These are phyloP conservation scores for Elongisporangium undulatum DNA, from an alignment of 352 stramenopile genomes.

Conservation along the genomic window DNA sequence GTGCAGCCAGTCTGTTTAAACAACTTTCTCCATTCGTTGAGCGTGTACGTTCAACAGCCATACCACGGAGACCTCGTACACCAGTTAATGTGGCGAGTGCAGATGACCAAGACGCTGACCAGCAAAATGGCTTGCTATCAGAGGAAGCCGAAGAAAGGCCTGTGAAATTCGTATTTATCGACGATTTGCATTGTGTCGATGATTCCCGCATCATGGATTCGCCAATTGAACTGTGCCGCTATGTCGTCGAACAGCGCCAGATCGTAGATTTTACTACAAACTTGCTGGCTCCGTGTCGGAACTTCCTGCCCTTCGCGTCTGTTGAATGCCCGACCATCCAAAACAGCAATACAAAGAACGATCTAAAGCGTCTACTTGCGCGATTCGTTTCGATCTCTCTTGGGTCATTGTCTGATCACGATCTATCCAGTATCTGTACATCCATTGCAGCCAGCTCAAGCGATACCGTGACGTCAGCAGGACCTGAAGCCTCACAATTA, in stretches of 20 bases:
- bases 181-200: conserved; percentile 54
- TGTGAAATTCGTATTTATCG: conserved; percentile 39
- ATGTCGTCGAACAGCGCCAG: conserved; percentile 33
- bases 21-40: background rate
- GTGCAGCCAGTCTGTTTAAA: background rate
- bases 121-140: background rate
- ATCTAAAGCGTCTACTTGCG: conserved; percentile 20
- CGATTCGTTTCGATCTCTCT: conserved; percentile 35
- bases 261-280: conserved; percentile 33
- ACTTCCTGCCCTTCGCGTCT: conserved; percentile 25
- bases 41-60: background rate
- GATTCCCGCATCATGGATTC: conserved; percentile 15
- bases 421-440: conserved; percentile 48
- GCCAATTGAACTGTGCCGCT: conserved; percentile 40
- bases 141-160: background rate
- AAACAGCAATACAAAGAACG: background rate
- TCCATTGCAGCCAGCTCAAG: background rate
- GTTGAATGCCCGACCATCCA: conserved; percentile 11
- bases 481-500: conserved; percentile 33
- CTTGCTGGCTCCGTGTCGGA: conserved; percentile 16
- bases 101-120: background rate
- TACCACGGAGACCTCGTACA: background rate
- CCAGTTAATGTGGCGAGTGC: background rate
- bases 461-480: background rate
- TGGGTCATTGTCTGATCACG: conserved; percentile 23